Evolutionary conservation across 106 monocot species (phyloP).

Genomic region (Cymbidium sinense): DNA sequence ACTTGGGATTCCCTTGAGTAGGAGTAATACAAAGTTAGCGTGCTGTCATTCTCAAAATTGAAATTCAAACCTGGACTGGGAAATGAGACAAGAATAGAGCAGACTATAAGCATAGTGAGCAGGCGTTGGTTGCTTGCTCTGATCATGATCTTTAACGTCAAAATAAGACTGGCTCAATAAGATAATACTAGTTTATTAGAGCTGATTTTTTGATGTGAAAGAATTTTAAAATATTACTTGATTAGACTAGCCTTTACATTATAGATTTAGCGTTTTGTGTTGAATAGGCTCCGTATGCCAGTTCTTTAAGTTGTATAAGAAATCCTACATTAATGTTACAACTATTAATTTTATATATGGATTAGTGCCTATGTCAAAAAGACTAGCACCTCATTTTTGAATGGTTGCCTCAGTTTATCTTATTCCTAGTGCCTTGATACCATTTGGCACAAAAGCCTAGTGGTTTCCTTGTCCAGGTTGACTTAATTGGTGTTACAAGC

Average conservation of each 20-base stretch:
- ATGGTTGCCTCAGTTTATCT: no score
- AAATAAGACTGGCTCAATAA: background rate
- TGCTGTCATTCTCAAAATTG: background rate
- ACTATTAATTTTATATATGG: background rate
- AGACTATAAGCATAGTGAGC: background rate
- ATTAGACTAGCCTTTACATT: background rate
- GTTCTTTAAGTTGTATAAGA: background rate
- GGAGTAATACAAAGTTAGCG: no score
- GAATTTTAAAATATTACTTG: background rate
- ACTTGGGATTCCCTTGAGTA: background rate
- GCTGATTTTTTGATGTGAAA: background rate
- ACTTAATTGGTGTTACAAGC: no score
- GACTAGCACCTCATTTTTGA: no score
- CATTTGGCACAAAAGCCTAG: no score
- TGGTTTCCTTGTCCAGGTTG: no score
- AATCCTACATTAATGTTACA: background rate
- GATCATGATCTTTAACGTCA: background rate
- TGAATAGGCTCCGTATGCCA: background rate
- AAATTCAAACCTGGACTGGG: background rate
- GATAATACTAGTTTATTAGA: background rate
- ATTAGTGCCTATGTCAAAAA: background rate
- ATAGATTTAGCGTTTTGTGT: background rate
- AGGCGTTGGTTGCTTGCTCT: background rate
- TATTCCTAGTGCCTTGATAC: no score
- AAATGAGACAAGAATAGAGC: background rate